Conservation (phyloP, 495 filamentous ascomycete species). For the Aspergillus ellipticus region DNA sequence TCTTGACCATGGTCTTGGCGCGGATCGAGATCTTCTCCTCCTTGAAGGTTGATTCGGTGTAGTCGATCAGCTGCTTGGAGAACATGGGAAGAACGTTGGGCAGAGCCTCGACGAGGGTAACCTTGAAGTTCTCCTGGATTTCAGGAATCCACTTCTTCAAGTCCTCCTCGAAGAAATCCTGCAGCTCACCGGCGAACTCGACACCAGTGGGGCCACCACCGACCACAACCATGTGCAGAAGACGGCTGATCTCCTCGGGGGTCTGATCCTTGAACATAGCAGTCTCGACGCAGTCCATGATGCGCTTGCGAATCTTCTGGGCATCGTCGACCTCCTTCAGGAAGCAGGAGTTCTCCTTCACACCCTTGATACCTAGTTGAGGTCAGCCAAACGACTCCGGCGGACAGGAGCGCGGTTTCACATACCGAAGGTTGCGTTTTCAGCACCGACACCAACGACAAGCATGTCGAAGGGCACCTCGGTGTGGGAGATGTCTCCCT, state of each 20-base stretch:
- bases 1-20: constrained; percentile 99
- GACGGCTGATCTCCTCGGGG: constrained; percentile 83
- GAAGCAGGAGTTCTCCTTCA: constrained; percentile 94
- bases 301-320: constrained; percentile 91
- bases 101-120: constrained; percentile 97
- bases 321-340: constrained; percentile 96
- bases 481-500: constrained; percentile 75
- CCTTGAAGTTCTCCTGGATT: constrained; percentile 88
- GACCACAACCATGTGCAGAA: constrained; percentile 98
- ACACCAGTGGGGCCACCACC: constrained; percentile 97
- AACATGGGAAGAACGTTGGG: constrained; percentile 98
- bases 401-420: constrained; percentile 1
- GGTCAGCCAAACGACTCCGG: background rate
- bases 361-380: constrained; percentile 73
- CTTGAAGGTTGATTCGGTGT: constrained; percentile 97
- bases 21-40: constrained; percentile 95
- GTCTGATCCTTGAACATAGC: constrained; percentile 97
- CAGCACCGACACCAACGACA: constrained; percentile 92
- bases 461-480: constrained; percentile 98
- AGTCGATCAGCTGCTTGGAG: constrained; percentile 98
- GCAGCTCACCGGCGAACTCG: constrained; percentile 95
- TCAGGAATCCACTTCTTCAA: constrained; percentile 97
- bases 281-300: constrained; percentile 99
- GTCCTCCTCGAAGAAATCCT: constrained; percentile 98
- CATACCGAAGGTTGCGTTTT: constrained; percentile 95